Base-by-base conservation (phyloP, 2,329 filamentous ascomycete genomes). In the Phaeophleospora eucalypticola region DNA sequence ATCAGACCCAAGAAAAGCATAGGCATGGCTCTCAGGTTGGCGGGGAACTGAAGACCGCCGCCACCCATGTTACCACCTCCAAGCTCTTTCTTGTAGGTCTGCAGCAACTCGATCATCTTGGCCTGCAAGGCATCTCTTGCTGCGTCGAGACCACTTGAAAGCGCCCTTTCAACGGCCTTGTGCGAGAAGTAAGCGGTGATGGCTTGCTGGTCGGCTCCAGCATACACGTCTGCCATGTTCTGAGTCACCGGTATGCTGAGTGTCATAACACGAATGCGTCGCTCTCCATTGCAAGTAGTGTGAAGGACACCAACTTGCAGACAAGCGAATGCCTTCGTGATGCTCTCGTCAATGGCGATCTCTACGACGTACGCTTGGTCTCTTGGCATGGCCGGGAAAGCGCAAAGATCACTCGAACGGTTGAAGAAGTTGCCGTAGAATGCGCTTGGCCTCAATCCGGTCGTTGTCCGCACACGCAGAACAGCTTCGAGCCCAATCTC, bases 371-470 rank as follows among this genome's bases (percentile, higher is more conserved):
- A 97, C 54, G 87, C 89, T 68, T 98, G 93, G 63, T 98, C 93
- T 65, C 93, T 85, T 24, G 93, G 93, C 76, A 98, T 97, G 0
- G 93, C 90, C 1, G 93, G 93, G 78, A 98, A 98, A 10, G 93
- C 93, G 67, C 93, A 97, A 24, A 98, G 81, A 71, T 98, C 93
- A 14, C 90, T 96, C 66, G 89, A 95, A 59, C 93, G 82, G 75
- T 97, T 98, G 78, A 98, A 98, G 72, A 98, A 98, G 74, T 98
- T 98, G 58, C 93, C 93, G 69, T 97, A 98, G 72, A 98, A 98
- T 2, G 91, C 90, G 72, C 84, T 95, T 87, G 97, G 97, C 44
- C 93, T 83, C 49, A 98, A 73, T 43, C 93, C 93, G 18, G 90
- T 97, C 2, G 90, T 96, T 15, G 93, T 93, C 57, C 93, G 85